Evolutionary conservation across 768 basidiomycete species (phyloP), one percentile per base, ranked within the genome.

Genomic region (Mycena capillaripes): DNA sequence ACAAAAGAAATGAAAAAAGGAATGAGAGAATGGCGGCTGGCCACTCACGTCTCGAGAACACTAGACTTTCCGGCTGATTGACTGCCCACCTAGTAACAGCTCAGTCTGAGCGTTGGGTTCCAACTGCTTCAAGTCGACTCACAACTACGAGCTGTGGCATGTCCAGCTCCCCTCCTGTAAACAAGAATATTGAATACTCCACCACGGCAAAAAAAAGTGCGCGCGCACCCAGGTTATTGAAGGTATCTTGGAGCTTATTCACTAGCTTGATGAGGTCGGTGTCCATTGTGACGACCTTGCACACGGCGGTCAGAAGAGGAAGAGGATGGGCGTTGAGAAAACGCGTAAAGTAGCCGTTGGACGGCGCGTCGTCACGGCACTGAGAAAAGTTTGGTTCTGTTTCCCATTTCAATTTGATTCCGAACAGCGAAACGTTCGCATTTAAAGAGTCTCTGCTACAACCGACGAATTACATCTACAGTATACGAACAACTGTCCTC

Each of bases 1-100:
- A 10, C 38, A 16, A 8, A 38, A 38, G 38, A 38, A 10, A 38
- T 38, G 7, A 38, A 16, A 8, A 10, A 38, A 38, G 38, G 38
- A 38, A 10, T 67, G 55, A 61, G 56, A 59, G 38, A 25, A 27
- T 30, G 44, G 55, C 75, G 29, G 71, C 57, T 74, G 75, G 66
- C 11, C 53, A 88, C 94, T 77, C 77, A 96, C 96, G 94, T 99
- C 84, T 99, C 97, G 66, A 99, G 89, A 63, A 96, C 95, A 81
- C 95, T 96, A 40, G 97, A 98, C 86, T 98, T 98, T 72, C 97
- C 97, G 36, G 96, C 92, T 46, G 97, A 98, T 84, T 98, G 97
- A 77, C 96, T 97, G 69, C 97, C 97, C 78, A 98, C 96, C 96
- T 97, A 77, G 21, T 56, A 66, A 48, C 27, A 38, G 58, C 44